Evolutionary conservation across 139 green algal species (phyloP).

Genomic region (Haematococcus sp.): DNA sequence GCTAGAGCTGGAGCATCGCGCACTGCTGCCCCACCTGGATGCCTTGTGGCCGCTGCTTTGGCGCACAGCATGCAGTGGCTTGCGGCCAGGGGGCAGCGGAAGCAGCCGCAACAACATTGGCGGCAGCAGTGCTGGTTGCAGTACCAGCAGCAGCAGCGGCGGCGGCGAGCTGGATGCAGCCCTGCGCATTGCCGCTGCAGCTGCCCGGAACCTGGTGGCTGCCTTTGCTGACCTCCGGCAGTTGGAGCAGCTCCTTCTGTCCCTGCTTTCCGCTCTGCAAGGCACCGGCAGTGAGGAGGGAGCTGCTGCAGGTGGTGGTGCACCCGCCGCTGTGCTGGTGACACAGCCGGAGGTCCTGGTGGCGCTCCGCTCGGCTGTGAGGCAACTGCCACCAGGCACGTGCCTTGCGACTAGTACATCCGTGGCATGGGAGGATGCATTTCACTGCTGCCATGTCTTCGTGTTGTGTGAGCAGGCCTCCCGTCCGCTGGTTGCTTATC

Average conservation of each 20-base stretch:
- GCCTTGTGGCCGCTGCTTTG: slow-evolving; percentile 20
- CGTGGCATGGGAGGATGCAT: too few relatives aligned
- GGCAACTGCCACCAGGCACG: slow-evolving; percentile 10
- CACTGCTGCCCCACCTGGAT: slow-evolving; percentile 16
- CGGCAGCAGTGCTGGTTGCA: background rate
- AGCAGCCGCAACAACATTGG: background rate
- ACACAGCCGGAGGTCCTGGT: slow-evolving; percentile 11
- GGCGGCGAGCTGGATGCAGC: background rate
- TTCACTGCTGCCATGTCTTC: too few relatives aligned
- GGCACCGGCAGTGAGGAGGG: background rate
- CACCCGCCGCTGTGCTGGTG: slow-evolving; percentile 7
- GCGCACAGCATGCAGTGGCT: background rate
- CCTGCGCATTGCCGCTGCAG: background rate
- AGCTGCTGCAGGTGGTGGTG: background rate
- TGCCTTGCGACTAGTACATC: too few relatives aligned
- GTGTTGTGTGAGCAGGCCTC: too few relatives aligned
- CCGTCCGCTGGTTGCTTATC: too few relatives aligned
- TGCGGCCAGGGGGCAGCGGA: background rate
- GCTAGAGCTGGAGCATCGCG: slow-evolving; percentile 19
- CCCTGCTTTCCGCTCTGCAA: slow-evolving; percentile 2
- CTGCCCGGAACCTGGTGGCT: slow-evolving; percentile 1
- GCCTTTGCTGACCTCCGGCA: slow-evolving; percentile 25
- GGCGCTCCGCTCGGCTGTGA: slow-evolving; percentile 8
- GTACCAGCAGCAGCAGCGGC: background rate
- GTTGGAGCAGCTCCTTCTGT: slow-evolving; percentile 16